Percentiles rank a stretch among this genome's conserved stretches.
Conservation (phyloP, 495 filamentous ascomycete species). For the Daldinia grandis region DNA sequence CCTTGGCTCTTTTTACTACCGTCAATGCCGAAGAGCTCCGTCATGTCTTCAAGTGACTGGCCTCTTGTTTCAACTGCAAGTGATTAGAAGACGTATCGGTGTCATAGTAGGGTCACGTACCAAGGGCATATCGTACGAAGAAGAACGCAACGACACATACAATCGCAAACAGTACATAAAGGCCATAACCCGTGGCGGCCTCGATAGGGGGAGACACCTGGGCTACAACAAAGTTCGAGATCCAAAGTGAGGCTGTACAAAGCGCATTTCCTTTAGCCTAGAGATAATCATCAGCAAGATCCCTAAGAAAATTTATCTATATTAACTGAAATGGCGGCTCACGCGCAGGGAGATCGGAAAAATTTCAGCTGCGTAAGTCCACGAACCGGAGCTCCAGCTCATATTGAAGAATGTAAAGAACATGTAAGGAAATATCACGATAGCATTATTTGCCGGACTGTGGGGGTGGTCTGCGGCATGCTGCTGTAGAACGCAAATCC, state of each 20-base stretch:
- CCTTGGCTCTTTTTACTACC: conserved; percentile 10
- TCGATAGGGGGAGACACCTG: conserved; percentile 43
- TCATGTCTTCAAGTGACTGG: conserved; percentile 31
- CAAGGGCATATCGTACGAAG: conserved; percentile 40
- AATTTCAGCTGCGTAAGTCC: conserved; percentile 44
- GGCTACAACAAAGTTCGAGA: conserved; percentile 43
- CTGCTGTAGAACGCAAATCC: conserved; percentile 41
- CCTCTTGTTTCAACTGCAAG: conserved; percentile 29
- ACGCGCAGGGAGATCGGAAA: conserved; percentile 39
- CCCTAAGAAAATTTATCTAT: not conserved
- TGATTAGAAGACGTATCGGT: conserved; percentile 10
- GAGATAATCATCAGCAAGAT: not conserved
- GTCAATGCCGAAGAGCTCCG: conserved; percentile 28
- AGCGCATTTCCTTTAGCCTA: conserved; percentile 46
- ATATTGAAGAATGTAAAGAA: conserved; percentile 45
- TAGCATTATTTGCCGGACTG: conserved; percentile 37
- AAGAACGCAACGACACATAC: conserved; percentile 42
- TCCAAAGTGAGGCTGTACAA: conserved; percentile 44
- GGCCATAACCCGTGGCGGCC: conserved; percentile 41
- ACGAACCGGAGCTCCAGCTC: conserved; percentile 43
- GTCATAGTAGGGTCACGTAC: conserved; percentile 18
- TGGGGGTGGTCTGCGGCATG: conserved; percentile 39
- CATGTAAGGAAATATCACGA: conserved; percentile 43
- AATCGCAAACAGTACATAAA: conserved; percentile 42
- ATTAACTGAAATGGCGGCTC: not conserved